A percentile compares a stretch with the other conserved stretches of the same genome.
Conservation (phyloP, 1,139 yeast species). For the Yamadazyma oceani region DNA sequence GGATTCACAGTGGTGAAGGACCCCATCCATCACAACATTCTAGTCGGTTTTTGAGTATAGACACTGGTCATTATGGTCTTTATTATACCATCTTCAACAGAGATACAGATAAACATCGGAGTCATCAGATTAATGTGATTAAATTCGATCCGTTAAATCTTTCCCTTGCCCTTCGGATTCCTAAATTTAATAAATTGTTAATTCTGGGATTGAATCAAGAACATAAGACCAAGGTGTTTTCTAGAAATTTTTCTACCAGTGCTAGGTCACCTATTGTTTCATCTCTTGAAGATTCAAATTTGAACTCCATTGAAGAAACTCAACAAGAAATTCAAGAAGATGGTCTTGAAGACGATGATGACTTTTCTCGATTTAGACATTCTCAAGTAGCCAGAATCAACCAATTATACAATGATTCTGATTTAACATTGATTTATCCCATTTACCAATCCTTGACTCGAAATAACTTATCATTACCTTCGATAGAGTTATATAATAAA, state of each 20-base stretch:
- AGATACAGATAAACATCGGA: slow-evolving; percentile 29
- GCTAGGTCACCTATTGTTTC: neutral
- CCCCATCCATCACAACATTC: slow-evolving; percentile 33
- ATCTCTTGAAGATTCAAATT: neutral
- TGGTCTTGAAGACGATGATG: slow-evolving; percentile 5
- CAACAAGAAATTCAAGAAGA: neutral
- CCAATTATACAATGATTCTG: slow-evolving; percentile 12
- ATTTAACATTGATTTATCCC: slow-evolving; percentile 39
- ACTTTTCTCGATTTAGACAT: neutral
- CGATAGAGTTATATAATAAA: slow-evolving; percentile 35
- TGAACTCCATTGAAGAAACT: neutral
- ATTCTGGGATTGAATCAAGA: slow-evolving; percentile 32
- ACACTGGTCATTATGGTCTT: slow-evolving; percentile 46
- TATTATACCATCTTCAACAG: slow-evolving; percentile 44
- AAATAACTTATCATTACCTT: slow-evolving; percentile 33
- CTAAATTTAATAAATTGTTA: slow-evolving; percentile 22
- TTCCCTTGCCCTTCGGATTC: slow-evolving; percentile 2
- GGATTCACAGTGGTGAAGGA: slow-evolving; percentile 26
- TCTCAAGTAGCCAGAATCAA: slow-evolving; percentile 8
- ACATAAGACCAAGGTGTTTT: slow-evolving; percentile 8
- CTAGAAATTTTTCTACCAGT: slow-evolving; percentile 11
- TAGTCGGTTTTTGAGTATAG: slow-evolving; percentile 28
- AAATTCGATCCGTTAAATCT: slow-evolving; percentile 13
- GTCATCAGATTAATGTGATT: slow-evolving; percentile 12
- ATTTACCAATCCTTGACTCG: slow-evolving; percentile 44